Conservation (phyloP, 2,329 filamentous ascomycete genomes). For the Fusarium concolor region DNA sequence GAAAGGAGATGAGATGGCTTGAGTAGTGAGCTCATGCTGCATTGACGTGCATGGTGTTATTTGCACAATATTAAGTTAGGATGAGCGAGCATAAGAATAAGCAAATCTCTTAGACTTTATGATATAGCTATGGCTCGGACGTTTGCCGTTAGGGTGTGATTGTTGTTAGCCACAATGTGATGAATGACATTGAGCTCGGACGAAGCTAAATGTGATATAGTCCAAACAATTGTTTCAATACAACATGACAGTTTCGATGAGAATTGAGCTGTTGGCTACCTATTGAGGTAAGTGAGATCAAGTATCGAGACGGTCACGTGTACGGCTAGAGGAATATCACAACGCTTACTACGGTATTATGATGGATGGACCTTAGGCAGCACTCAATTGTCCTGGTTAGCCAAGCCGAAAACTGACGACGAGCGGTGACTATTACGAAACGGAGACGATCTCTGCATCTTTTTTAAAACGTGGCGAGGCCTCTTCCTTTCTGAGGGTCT, state of each 20-base stretch:
- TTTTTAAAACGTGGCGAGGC: slow-evolving; percentile 13
- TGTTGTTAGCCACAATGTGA: background rate
- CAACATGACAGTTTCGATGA: background rate
- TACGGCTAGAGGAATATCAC: slow-evolving; percentile 27
- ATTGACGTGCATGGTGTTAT: background rate
- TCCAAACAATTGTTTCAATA: background rate
- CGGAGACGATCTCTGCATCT: background rate
- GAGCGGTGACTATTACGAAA: slow-evolving; percentile 22
- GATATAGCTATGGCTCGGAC: background rate
- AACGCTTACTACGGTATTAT: slow-evolving; percentile 27
- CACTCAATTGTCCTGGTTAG: slow-evolving; percentile 40
- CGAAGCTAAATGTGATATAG: background rate
- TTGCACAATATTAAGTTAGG: slow-evolving; percentile 5
- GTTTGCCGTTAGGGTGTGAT: background rate
- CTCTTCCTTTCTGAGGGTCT: background rate
- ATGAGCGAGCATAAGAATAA: slow-evolving; percentile 2
- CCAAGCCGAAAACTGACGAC: slow-evolving; percentile 39
- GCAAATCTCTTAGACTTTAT: background rate
- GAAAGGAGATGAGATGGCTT: slow-evolving; percentile 35
- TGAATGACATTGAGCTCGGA: background rate
- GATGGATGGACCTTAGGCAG: slow-evolving; percentile 38
- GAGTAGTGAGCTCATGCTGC: slow-evolving; percentile 1
- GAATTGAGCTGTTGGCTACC: background rate
- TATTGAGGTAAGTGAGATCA: background rate
- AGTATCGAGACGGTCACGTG: slow-evolving; percentile 32